Conservation (phyloP, 352 stramenopile species). For the Pelagophyceae sp. region DNA sequence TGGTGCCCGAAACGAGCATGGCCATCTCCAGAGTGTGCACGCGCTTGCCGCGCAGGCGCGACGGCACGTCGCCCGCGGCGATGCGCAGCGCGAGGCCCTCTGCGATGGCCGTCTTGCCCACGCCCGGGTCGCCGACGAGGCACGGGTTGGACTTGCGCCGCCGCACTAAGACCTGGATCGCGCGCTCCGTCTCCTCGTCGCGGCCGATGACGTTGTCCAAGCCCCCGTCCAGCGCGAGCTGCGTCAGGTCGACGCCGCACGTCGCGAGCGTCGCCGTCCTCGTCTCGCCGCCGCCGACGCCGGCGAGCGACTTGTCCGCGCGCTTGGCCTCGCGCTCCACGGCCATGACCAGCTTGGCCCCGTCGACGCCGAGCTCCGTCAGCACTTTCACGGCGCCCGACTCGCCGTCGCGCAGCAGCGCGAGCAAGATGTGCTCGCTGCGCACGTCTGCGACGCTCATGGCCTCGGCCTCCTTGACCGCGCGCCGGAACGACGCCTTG, state of each 20-base stretch:
- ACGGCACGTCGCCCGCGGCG: conserved; percentile 63
- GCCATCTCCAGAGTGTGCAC: conserved; percentile 80
- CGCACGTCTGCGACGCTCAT: conserved; percentile 32
- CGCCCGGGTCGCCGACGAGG: conserved; percentile 56
- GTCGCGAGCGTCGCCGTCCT: conserved; percentile 44
- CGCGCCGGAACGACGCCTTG: conserved; percentile 32
- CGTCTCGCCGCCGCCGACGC: conserved; percentile 24
- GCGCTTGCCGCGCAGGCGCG: conserved; percentile 74
- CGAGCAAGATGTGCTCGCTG: conserved; percentile 47
- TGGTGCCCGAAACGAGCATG: conserved; percentile 78
- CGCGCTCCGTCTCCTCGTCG: conserved; percentile 45
- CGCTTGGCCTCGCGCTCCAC: conserved; percentile 21
- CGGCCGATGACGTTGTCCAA: conserved; percentile 46
- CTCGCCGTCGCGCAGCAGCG: conserved; percentile 44
- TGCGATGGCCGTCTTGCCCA: conserved; percentile 83
- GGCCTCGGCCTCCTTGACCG: conserved; percentile 37
- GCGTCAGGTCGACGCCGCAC: conserved; percentile 48
- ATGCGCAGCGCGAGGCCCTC: conserved; percentile 81
- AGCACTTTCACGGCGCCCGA: not conserved
- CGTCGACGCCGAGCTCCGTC: conserved; percentile 33
- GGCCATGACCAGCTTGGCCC: conserved; percentile 33
- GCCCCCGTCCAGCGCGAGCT: conserved; percentile 29
- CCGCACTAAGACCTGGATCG: conserved; percentile 42
- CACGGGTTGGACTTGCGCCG: conserved; percentile 54
- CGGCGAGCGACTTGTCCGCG: conserved; percentile 27